Base-by-base conservation (phyloP, 805 yeast species). In the Lachancea mirantina region DNA sequence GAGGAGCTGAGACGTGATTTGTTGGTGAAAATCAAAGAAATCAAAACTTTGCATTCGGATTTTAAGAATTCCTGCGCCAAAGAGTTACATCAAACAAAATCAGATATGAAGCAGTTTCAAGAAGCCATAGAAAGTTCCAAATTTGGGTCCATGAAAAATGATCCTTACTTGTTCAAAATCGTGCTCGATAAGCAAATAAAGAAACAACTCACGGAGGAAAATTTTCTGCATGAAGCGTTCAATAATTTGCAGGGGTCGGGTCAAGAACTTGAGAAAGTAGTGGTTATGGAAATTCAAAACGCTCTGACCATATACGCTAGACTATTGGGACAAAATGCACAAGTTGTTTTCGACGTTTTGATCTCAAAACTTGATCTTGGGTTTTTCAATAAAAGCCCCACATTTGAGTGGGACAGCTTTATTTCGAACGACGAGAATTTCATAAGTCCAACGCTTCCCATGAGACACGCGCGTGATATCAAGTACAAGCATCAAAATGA, bases 391-490 rank as follows among this genome's bases (percentile, higher is more conserved):
- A 80, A 82, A 51, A 87, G 82, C 39, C 77, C 95, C 8, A 67
- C 73, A 22, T 75, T 76, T 52, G 97, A 92, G 64, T 89, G 96
- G 95, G 84, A 82, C 39, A 71, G 83, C 20, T 92, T 84, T 43
- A 71, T 88, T 32, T 60, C 75, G 7, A 72, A 79, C 40, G 87
- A 88, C 59, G 63, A 71, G 26, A 76, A 78, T 55, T 83, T 84
- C 49, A 69, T 84, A 34, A 76, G 78, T 45, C 74, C 74, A 19
- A 60, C 65, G 30, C 54, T 76, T 28, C 79, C 82, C 40, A 69
- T 72, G 61, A 67, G 95, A 46, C 73, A 70, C 34, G 57, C 69
- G 34, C 67, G 68, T 28, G 83, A 78, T 38, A 70, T 87, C 31
- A 52, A 55, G 7, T 88, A 85, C 51, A 76, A 76, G 19, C 69